A percentile compares a stretch with the other conserved stretches of the same genome.
Conservation (phyloP, 129 eudicot species). For the Chrysanthemum seticuspe region DNA sequence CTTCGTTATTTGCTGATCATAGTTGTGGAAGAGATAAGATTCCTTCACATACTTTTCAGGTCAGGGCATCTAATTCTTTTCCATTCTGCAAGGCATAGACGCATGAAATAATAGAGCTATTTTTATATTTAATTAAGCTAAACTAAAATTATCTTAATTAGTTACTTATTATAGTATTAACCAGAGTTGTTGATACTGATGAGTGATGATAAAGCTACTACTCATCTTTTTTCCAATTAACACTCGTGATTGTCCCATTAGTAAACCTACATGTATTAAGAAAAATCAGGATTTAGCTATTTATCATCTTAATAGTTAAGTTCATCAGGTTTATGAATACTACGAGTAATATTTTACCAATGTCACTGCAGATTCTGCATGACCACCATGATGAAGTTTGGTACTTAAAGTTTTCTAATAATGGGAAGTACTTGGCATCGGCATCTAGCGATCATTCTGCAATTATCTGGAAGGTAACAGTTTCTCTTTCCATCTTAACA, state of each 20-base stretch:
- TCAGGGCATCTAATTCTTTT: conserved; percentile 13
- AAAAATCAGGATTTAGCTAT: too few species aligned
- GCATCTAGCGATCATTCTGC: conserved; percentile 75
- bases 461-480: conserved; percentile 85
- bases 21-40: conserved; percentile 77
- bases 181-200: too few species aligned
- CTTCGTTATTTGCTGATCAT: conserved; percentile 76
- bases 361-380: conserved; percentile 48
- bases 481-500: conserved; percentile 14
- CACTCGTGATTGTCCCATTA: too few species aligned
- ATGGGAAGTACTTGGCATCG: conserved; percentile 85
- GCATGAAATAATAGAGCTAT: too few species aligned
- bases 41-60: conserved; percentile 84
- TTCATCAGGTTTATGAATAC: not conserved
- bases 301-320: too few species aligned
- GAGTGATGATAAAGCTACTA: too few species aligned
- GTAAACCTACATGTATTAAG: too few species aligned
- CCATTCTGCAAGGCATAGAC: not conserved
- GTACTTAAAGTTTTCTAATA: conserved; percentile 78
- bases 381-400: conserved; percentile 88
- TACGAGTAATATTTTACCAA: not conserved
- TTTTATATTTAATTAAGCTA: too few species aligned
- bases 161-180: too few species aligned
- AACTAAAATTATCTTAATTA: too few species aligned
- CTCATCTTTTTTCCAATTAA: too few species aligned